These are phyloP conservation scores for Begonia fuchsioides DNA, from an alignment of 306 rosid species.

Conservation along the genomic window DNA sequence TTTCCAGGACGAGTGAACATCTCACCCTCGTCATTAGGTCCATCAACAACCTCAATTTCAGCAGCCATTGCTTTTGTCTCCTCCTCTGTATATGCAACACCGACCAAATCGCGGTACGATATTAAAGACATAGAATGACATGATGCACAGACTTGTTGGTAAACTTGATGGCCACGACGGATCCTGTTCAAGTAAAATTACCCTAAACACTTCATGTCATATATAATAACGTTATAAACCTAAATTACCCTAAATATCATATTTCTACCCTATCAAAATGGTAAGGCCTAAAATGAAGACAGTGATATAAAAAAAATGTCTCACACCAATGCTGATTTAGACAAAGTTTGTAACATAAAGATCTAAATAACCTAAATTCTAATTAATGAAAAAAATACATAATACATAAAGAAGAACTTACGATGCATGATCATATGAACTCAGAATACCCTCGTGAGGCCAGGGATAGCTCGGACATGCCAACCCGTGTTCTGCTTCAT, in stretches of 20 bases:
- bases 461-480: slow-evolving; percentile 86
- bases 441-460: slow-evolving; percentile 97
- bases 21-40: slow-evolving; percentile 99
- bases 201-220: slow-evolving; percentile 7
- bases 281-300: too few relatives aligned
- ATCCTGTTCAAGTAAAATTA: slow-evolving; percentile 51
- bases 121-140: slow-evolving; percentile 94
- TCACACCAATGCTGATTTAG: too few relatives aligned
- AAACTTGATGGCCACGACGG: slow-evolving; percentile 99
- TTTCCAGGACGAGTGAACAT: slow-evolving; percentile 97
- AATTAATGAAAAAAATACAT: too few relatives aligned
- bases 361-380: too few relatives aligned
- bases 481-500: slow-evolving; percentile 97
- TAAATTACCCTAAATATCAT: too few relatives aligned
- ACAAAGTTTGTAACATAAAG: too few relatives aligned
- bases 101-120: slow-evolving; percentile 98
- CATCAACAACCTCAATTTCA: slow-evolving; percentile 96
- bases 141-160: slow-evolving; percentile 85
- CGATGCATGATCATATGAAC: slow-evolving; percentile 98
- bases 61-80: slow-evolving; percentile 98
- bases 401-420: slow-evolving; percentile 18
- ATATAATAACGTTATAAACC: neutral
- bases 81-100: slow-evolving; percentile 93
- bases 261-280: too few relatives aligned
- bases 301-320: too few relatives aligned